These are phyloP conservation scores for Isoetes engelmannii DNA, from an alignment of 83 land plant genomes.

Conservation along the genomic window DNA sequence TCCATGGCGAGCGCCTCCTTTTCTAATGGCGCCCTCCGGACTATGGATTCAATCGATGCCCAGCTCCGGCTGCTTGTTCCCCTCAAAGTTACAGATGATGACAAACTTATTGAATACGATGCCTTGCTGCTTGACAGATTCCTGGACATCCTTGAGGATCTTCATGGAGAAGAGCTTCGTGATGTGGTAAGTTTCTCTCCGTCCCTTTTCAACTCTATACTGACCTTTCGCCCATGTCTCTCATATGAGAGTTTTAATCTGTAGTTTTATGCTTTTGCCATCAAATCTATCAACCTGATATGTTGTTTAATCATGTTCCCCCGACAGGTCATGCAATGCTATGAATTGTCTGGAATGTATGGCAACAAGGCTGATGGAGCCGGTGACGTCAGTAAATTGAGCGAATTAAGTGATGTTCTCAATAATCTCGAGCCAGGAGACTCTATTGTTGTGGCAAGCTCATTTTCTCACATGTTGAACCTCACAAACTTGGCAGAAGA, in stretches of 20 bases:
- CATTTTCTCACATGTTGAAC: slow-evolving; percentile 88
- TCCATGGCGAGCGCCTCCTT: too few species aligned
- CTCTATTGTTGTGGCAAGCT: slow-evolving; percentile 74
- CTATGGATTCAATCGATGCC: slow-evolving; percentile 70
- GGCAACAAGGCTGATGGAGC: slow-evolving; percentile 39
- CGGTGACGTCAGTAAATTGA: slow-evolving; percentile 57
- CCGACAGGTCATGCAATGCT: slow-evolving; percentile 74
- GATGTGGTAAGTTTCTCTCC: slow-evolving; percentile 50
- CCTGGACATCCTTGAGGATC: slow-evolving; percentile 69
- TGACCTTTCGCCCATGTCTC: neutral
- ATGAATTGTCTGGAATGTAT: slow-evolving; percentile 79
- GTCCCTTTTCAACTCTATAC: neutral
- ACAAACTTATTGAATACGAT: slow-evolving; percentile 84
- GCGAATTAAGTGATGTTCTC: slow-evolving; percentile 56
- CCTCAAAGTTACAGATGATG: slow-evolving; percentile 73
- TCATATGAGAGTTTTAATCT: neutral
- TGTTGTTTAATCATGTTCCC: neutral
- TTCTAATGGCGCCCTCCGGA: too few species aligned
- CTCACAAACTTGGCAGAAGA: slow-evolving; percentile 89
- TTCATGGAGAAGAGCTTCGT: slow-evolving; percentile 68
- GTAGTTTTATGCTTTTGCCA: neutral
- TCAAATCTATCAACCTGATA: neutral
- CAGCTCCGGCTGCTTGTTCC: slow-evolving; percentile 88
- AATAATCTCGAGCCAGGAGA: slow-evolving; percentile 81
- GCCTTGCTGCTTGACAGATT: slow-evolving; percentile 74